Base-by-base conservation (phyloP, 164 flowering plant genomes). In the Aristolochia fimbriata region DNA sequence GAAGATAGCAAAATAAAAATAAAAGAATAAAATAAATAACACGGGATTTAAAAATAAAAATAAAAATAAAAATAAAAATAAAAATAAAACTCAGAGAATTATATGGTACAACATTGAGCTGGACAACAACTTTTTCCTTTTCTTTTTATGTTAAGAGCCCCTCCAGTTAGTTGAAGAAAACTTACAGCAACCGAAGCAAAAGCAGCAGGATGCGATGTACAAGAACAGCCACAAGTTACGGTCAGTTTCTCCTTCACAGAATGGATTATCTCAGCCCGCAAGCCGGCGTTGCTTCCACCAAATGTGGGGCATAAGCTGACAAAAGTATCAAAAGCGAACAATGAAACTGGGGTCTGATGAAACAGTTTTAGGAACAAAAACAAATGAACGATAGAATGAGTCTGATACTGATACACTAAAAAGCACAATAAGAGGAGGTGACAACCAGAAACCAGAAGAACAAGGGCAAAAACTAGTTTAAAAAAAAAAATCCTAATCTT, bases 251-350 rank as follows among this genome's bases (percentile, higher is more conserved):
- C 91, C 72, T 81, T 86, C 54, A 88, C 66, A 19, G 92, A 77
- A 64, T 88, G 94, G 71, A 88, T 78, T 58, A 90, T 64, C 74
- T 93, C 97, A 24, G 91, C 87, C 31, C 78, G 77, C 69, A 83
- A n/a, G 51, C 99, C 96, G 59, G 97, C 94, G 78, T 79, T 82
- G 75, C 84, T 87, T 78, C 99, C 99, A 63, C 99, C 99, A 77
- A 93, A 73, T 47, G 94, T 87, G 30, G 99, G 97, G 59, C 80
- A 80, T 37, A 86, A 50, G 73, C 97, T 92, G 83, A 65, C 51
- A 63, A 69, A 19, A n/a, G 21, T 55, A 58, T 19, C 51, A 54
- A 43, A 55, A 46, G 20, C 25, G 8, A n/a, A 54, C 14, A 16
- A 27, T 54, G 65, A 56, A 30, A 21, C 57, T 4, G 10, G 8